Percentiles rank a stretch among this genome's conserved stretches.
These are phyloP conservation scores for Gonapodya prolifera DNA, from an alignment of 192 early-diverging fungal genomes.

Conservation along the genomic window DNA sequence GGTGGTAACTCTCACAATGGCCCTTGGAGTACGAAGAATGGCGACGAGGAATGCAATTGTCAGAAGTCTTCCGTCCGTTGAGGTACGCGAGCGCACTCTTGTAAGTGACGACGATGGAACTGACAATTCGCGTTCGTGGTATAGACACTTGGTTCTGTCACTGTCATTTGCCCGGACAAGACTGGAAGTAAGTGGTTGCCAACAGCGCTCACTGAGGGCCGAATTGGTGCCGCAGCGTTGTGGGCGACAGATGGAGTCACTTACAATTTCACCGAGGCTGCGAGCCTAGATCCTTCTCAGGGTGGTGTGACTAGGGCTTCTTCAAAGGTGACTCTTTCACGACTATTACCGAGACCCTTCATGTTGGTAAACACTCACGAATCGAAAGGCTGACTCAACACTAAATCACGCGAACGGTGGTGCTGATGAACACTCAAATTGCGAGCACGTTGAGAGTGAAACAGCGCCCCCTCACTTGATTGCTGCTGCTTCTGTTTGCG, in stretches of 20 bases:
- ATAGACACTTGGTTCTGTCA: conserved; percentile 91
- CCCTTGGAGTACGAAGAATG: conserved; percentile 91
- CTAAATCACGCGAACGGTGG: too few species aligned
- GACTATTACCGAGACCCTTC: too few species aligned
- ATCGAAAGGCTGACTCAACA: too few species aligned
- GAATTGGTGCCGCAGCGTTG: too few species aligned
- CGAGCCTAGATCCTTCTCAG: conserved; percentile 47
- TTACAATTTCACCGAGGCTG: too few species aligned
- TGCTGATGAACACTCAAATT: too few species aligned
- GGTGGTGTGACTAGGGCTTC: conserved; percentile 29
- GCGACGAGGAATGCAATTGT: conserved; percentile 78
- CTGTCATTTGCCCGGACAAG: conserved; percentile 97
- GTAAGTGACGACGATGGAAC: conserved; percentile 95
- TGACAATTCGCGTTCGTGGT: conserved; percentile 8
- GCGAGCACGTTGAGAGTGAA: too few species aligned
- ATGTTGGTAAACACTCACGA: too few species aligned
- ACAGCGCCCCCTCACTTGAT: conserved; percentile 33
- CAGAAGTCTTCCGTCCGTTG: conserved; percentile 81
- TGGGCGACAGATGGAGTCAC: too few species aligned
- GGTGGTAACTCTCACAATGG: conserved; percentile 96
- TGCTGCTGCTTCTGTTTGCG: too few species aligned
- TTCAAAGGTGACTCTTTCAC: too few species aligned
- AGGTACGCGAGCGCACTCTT: conserved; percentile 86
- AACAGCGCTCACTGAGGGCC: conserved; percentile 80
- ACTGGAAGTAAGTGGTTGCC: conserved; percentile 18